Evolutionary conservation across 768 basidiomycete genomes (phyloP).

Genomic region (Psilocybe azurescens): DNA sequence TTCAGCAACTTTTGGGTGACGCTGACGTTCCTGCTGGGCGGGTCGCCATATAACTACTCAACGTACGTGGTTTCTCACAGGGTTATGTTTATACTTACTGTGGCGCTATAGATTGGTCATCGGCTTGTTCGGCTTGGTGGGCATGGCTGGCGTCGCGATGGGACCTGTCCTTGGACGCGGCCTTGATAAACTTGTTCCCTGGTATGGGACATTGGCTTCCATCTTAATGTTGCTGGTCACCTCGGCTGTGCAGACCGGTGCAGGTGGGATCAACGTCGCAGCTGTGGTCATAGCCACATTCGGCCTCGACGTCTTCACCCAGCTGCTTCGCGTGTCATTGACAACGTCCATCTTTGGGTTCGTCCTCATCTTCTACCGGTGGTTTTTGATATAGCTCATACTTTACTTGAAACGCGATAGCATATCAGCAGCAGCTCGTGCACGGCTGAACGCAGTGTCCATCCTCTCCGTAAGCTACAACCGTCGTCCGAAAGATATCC

Average conservation of each 20-base stretch:
- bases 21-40: constrained; percentile 81
- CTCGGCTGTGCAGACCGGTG: constrained; percentile 69
- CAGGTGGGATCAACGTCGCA: constrained; percentile 70
- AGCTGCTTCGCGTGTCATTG: constrained; percentile 73
- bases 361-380: constrained; percentile 16
- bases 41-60: constrained; percentile 75
- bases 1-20: constrained; percentile 74
- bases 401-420: constrained; percentile 27
- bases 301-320: constrained; percentile 76
- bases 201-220: constrained; percentile 73
- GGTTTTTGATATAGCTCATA: too few relatives aligned
- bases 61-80: constrained; percentile 48
- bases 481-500: not conserved
- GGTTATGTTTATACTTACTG: not conserved
- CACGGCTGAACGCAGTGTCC: constrained; percentile 78
- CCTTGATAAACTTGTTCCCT: constrained; percentile 76
- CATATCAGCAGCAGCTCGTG: constrained; percentile 53
- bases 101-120: constrained; percentile 49
- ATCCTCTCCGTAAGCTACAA: constrained; percentile 61
- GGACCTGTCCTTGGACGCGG: constrained; percentile 73
- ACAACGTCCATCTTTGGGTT: constrained; percentile 65
- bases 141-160: constrained; percentile 70
- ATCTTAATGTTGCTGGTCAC: constrained; percentile 52
- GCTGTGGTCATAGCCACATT: constrained; percentile 75
- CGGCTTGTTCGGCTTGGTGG: constrained; percentile 77